phyloP scores from a whole-genome alignment of 768 basidiomycete species.

The Panaeolus cyanescens region DNA sequence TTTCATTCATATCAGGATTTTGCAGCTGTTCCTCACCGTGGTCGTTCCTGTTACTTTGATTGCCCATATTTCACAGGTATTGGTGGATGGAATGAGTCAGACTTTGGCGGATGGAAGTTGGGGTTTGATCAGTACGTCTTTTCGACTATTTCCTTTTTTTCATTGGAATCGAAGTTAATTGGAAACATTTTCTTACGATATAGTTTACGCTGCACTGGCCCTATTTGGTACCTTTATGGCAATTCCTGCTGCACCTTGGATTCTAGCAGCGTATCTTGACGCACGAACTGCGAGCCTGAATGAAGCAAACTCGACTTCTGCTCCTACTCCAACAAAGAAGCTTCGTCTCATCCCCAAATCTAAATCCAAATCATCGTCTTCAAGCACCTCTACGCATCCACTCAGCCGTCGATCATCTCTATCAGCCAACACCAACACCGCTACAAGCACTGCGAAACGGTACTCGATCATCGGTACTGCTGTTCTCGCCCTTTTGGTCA shows the following conservation, averaged over 20 bases:
- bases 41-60: constrained; percentile 14
- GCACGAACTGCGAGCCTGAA: no score
- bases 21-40: background rate
- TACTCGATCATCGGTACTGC: background rate
- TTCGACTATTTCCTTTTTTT: background rate
- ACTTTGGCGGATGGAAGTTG: constrained; percentile 19
- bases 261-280: background rate
- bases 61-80: constrained; percentile 12
- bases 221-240: background rate
- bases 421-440: background rate
- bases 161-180: background rate
- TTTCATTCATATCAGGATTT: background rate
- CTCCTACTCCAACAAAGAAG: no score
- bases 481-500: background rate
- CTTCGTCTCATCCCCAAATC: no score
- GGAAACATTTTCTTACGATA: background rate
- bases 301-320: no score
- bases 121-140: constrained; percentile 2
- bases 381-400: background rate
- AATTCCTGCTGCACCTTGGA: background rate
- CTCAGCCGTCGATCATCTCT: background rate
- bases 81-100: constrained; percentile 13
- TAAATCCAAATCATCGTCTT: background rate
- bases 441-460: background rate
- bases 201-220: background rate